Conservation (phyloP, 192 early-diverging fungal genomes). For the Entrophospora sp. region DNA sequence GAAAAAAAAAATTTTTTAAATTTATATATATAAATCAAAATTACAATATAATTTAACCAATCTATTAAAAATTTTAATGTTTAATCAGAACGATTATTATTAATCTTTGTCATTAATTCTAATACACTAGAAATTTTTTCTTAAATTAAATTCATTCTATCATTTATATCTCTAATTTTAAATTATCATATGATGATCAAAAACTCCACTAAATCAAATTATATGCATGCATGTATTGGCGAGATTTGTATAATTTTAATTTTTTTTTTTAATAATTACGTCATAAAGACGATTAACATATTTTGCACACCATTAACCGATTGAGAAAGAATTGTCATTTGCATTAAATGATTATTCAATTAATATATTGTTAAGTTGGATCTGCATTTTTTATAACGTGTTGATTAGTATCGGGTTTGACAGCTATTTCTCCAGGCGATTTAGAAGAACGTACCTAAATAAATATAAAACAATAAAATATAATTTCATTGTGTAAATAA, state of each 20-base stretch:
- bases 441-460: neutral
- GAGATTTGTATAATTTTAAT: neutral
- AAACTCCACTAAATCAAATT: neutral
- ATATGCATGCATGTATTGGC: too few species aligned
- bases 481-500: too few species aligned
- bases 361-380: neutral
- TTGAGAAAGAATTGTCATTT: slow-evolving; percentile 2
- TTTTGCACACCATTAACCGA: slow-evolving; percentile 9
- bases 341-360: neutral
- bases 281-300: slow-evolving; percentile 14
- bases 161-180: neutral
- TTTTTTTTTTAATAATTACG: neutral
- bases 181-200: neutral
- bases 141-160: neutral
- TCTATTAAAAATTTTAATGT: too few species aligned
- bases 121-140: neutral
- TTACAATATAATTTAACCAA: too few species aligned
- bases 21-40: too few species aligned
- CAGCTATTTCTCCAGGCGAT: neutral
- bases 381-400: neutral
- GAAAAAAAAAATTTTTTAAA: too few species aligned
- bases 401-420: neutral
- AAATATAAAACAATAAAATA: too few species aligned
- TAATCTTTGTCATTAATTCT: neutral
- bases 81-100: too few species aligned